Evolutionary conservation across 768 basidiomycete genomes (phyloP), one percentile per base, ranked within the genome.

Genomic region (Sporobolomyces phaffii): DNA sequence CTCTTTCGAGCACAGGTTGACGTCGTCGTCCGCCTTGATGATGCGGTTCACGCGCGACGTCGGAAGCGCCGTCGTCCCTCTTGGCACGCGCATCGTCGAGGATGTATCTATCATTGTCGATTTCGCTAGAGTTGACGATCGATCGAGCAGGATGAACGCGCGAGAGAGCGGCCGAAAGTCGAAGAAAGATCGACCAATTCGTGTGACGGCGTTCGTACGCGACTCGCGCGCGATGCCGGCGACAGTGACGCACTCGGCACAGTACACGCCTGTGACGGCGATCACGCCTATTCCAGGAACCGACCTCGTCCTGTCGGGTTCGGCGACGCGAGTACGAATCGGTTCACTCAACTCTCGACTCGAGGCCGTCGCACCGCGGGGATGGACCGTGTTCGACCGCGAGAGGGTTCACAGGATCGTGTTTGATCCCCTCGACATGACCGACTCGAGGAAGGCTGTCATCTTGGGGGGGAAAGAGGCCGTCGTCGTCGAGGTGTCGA

Each of bases 11-110:
- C 77, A 76, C 62, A 76, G 74, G 38, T 76, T 73, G 59, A 79
- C 56, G 10, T 80, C 80, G 60, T 77, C 76, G 69, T 80, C 80
- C 14, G 78, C 78, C 59, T 79, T 79, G 62, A 78, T 70, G 63
- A 79, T 78, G 67, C 69, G 70, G 64, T 78, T 75, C 7, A 80
- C 73, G 28, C 78, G 72, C 3, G 74, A 66, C 5, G 75, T 66
- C 2, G 78, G 78, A 56, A 78, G 73, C 2, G 73, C 72, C 10
- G 77, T 76, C n/a, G 40, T 43, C 5, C 54, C 54, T 28, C 54
- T 6, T 5, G 44, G 38, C 10, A 38, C 38, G 38, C 38, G 38
- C 38, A 38, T 17, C 38, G 38, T 9, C 38, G 38, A 9, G 38
- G 17, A 17, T 9, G 9, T 17, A 17, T 38, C 17, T 38, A 9